Percentiles rank a stretch among this genome's conserved stretches.
Conservation (phyloP, 495 filamentous ascomycete genomes). For the Neurospora discreta region DNA sequence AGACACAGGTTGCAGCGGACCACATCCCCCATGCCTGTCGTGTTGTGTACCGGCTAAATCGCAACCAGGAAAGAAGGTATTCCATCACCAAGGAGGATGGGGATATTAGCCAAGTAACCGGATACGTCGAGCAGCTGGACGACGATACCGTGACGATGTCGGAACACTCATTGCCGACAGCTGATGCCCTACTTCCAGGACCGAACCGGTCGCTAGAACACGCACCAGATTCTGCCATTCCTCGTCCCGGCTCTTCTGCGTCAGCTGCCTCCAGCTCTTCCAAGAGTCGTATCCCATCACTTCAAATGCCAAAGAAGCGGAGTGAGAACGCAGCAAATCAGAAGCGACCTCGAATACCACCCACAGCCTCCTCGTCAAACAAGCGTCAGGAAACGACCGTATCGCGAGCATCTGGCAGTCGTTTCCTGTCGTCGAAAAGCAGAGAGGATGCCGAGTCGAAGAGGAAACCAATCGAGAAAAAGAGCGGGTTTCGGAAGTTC, state of each 20-base stretch:
- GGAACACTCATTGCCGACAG: background rate
- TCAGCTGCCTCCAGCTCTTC: conserved; percentile 8
- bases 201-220: conserved; percentile 12
- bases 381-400: conserved; percentile 11
- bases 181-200: conserved; percentile 1
- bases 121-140: conserved; percentile 16
- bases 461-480: conserved; percentile 17
- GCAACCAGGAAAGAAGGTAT: conserved; percentile 25
- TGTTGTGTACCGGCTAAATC: conserved; percentile 21
- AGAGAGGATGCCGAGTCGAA: conserved; percentile 8
- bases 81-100: conserved; percentile 26
- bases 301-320: conserved; percentile 5
- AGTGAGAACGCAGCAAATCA: conserved; percentile 31
- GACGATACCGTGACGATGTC: conserved; percentile 2
- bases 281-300: conserved; percentile 2
- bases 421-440: conserved; percentile 10
- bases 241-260: conserved; percentile 6
- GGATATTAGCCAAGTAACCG: conserved; percentile 18
- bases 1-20: background rate
- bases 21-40: conserved; percentile 2
- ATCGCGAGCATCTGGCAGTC: conserved; percentile 16
- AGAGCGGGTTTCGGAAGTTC: conserved; percentile 19
- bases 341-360: conserved; percentile 29
- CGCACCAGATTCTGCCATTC: background rate
- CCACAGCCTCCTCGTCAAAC: conserved; percentile 9